Conservation (phyloP, 148 eudicot species). For the Chenopodium formosanum region DNA sequence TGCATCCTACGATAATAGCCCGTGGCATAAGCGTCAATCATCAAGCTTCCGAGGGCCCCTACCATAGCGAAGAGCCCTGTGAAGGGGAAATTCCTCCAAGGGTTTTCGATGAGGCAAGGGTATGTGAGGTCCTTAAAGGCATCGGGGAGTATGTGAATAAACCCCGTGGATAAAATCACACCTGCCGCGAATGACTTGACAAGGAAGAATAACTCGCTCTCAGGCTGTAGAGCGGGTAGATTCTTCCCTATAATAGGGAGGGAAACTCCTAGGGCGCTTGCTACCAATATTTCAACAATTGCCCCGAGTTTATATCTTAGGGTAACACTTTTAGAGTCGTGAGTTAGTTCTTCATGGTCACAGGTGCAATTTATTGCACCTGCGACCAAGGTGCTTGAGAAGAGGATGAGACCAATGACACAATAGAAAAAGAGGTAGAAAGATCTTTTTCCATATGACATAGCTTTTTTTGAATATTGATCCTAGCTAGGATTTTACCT, state of each 20-base stretch:
- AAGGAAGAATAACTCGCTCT: slow-evolving; percentile 41
- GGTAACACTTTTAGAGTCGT: neutral
- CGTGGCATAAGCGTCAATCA: slow-evolving; percentile 45
- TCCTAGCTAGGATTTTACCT: no score
- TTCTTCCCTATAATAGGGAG: slow-evolving; percentile 43
- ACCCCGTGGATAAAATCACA: slow-evolving; percentile 63
- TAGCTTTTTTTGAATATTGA: no score
- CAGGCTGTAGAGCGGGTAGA: slow-evolving; percentile 44
- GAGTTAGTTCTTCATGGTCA: neutral
- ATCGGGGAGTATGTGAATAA: slow-evolving; percentile 74
- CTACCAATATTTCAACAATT: slow-evolving; percentile 41
- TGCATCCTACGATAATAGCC: slow-evolving; percentile 32
- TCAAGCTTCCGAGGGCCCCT: slow-evolving; percentile 39
- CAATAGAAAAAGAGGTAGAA: no score
- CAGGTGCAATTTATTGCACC: slow-evolving; percentile 14
- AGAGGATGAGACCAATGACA: neutral
- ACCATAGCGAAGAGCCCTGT: slow-evolving; percentile 23
- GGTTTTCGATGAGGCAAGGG: slow-evolving; percentile 26
- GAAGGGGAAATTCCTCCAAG: slow-evolving; percentile 35
- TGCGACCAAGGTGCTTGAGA: neutral
- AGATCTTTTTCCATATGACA: no score
- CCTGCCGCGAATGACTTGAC: slow-evolving; percentile 69
- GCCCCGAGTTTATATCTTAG: slow-evolving; percentile 42
- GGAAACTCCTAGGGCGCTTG: slow-evolving; percentile 55
- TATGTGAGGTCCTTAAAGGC: slow-evolving; percentile 26